Evolutionary conservation across 106 monocot genomes (phyloP).

Genomic region (Platanthera guangdongensis): DNA sequence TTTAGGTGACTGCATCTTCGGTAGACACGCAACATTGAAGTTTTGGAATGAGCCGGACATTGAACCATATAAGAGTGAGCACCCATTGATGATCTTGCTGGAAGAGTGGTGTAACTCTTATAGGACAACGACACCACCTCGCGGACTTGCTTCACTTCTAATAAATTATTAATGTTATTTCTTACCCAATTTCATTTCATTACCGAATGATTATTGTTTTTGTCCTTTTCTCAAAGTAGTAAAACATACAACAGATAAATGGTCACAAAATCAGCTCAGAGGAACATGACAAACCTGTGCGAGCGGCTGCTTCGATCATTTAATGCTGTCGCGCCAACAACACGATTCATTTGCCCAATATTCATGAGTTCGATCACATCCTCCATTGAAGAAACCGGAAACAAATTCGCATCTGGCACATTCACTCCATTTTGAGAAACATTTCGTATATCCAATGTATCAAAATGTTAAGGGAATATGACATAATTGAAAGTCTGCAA

Average conservation of each 20-base stretch:
- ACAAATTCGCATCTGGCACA: slow-evolving; percentile 47
- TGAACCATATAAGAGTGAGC: no score
- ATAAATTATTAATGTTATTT: no score
- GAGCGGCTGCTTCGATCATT: slow-evolving; percentile 60
- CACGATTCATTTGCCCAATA: slow-evolving; percentile 45
- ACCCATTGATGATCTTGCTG: no score
- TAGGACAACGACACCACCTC: no score
- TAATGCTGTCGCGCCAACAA: slow-evolving; percentile 39
- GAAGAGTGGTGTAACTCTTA: no score
- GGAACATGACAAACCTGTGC: slow-evolving; percentile 26
- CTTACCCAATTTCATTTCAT: no score
- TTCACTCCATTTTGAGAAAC: slow-evolving; percentile 39
- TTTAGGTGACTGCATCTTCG: no score
- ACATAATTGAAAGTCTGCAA: not conserved
- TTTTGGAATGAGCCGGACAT: no score
- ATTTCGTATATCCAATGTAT: slow-evolving; percentile 44
- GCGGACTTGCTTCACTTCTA: no score
- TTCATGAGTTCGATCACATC: slow-evolving; percentile 54
- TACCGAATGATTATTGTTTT: no score
- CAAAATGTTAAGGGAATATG: not conserved
- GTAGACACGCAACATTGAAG: no score
- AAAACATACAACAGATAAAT: not conserved
- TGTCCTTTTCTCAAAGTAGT: no score
- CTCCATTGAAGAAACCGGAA: slow-evolving; percentile 33
- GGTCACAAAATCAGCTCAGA: not conserved